Conservation (phyloP, 352 stramenopile species). For the Pythium catenulatum region DNA sequence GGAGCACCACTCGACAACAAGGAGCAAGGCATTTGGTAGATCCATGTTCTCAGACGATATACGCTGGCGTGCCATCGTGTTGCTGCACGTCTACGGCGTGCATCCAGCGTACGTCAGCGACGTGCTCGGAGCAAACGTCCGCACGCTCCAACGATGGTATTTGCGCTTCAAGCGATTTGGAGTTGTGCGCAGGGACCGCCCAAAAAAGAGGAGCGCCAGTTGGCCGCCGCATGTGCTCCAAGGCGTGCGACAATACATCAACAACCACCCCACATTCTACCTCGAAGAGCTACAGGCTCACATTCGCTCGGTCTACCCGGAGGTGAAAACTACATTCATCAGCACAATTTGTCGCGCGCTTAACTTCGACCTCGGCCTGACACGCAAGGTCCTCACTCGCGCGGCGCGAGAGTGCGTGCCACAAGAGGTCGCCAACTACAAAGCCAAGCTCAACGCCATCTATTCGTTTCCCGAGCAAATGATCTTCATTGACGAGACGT, state of each 20-base stretch:
- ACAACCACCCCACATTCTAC: conserved; percentile 53
- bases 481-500: conserved; percentile 48
- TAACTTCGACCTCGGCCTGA: conserved; percentile 40
- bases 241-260: conserved; percentile 27
- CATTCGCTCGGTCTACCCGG: background rate
- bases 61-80: conserved; percentile 3
- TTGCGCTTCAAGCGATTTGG: background rate
- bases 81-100: conserved; percentile 19
- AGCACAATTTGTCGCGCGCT: conserved; percentile 49
- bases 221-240: background rate
- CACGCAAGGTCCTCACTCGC: conserved; percentile 43
- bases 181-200: background rate
- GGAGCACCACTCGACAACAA: background rate
- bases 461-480: conserved; percentile 44
- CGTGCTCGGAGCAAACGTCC: background rate
- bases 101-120: background rate
- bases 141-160: conserved; percentile 20
- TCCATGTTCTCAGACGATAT: conserved; percentile 26
- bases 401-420: conserved; percentile 9
- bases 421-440: conserved; percentile 18
- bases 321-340: background rate
- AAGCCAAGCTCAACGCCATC: background rate
- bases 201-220: background rate
- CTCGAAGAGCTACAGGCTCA: conserved; percentile 49
- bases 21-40: background rate